Evolutionary conservation across 2,329 filamentous ascomycete species (phyloP).

Genomic region (Aspergillus japonicus): DNA sequence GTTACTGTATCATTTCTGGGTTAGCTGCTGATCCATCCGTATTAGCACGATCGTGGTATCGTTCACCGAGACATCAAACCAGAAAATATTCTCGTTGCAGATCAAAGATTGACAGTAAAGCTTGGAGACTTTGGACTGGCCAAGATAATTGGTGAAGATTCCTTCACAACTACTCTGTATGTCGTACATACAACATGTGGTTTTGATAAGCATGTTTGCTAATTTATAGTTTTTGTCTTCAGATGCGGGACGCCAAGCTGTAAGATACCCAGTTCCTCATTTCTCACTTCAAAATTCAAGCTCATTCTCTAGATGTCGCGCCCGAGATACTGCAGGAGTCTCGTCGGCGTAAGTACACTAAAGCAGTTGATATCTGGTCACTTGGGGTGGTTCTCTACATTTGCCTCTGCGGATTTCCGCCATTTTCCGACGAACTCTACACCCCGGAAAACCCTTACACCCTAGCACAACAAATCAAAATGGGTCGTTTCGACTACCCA

Average conservation of each 20-base stretch:
- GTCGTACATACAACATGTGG: constrained; percentile 21
- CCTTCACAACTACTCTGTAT: constrained; percentile 89
- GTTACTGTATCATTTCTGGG: neutral
- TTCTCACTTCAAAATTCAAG: neutral
- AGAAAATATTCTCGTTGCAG: constrained; percentile 87
- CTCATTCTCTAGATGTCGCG: constrained; percentile 66
- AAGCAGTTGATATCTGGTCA: constrained; percentile 94
- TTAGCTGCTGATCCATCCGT: neutral
- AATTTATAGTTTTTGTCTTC: constrained; percentile 14
- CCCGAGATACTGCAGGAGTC: constrained; percentile 88
- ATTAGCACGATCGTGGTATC: constrained; percentile 90
- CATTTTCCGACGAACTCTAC: constrained; percentile 92
- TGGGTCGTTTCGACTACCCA: constrained; percentile 87
- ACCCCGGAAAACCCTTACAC: constrained; percentile 78
- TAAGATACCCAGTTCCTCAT: constrained; percentile 38
- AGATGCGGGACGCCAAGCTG: constrained; percentile 88
- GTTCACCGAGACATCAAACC: constrained; percentile 98
- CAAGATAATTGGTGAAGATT: constrained; percentile 98
- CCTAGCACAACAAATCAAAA: constrained; percentile 84
- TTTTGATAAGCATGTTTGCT: neutral
- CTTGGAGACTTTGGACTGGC: constrained; percentile 94
- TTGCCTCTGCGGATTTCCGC: constrained; percentile 92
- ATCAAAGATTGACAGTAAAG: constrained; percentile 83
- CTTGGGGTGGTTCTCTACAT: constrained; percentile 98
- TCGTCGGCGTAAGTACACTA: constrained; percentile 82